phyloP scores from a whole-genome alignment of 139 green algal species.

The Ulvella scutata region DNA sequence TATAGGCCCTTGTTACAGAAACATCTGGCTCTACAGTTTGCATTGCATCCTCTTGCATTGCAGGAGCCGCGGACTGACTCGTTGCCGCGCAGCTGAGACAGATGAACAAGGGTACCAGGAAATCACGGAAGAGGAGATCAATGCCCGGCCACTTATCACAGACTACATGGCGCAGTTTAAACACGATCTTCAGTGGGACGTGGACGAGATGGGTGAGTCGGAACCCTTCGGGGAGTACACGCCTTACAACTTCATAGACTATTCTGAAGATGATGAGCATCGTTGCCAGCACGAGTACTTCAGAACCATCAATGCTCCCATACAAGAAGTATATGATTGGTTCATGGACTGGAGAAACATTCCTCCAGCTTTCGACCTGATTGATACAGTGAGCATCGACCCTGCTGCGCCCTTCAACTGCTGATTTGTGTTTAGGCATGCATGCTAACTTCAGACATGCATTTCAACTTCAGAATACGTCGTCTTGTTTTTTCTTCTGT shows the following conservation, averaged over 20 bases:
- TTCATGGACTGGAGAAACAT: background rate
- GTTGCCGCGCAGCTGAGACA: too few relatives aligned
- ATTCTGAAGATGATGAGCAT: background rate
- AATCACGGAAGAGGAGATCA: background rate
- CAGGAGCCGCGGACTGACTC: too few relatives aligned
- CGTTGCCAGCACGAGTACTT: background rate
- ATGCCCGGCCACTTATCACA: background rate
- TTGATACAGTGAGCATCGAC: background rate
- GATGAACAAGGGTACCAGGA: too few relatives aligned
- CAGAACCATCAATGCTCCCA: background rate
- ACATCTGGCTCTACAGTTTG: too few relatives aligned
- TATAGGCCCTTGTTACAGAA: too few relatives aligned
- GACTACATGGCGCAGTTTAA: background rate
- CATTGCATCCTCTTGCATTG: too few relatives aligned
- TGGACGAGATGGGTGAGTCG: background rate
- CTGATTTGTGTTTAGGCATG: background rate
- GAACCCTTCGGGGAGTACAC: background rate
- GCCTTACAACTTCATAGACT: background rate
- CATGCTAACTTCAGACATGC: too few relatives aligned
- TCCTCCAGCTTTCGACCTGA: background rate
- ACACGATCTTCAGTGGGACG: background rate
- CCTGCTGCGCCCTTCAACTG: background rate
- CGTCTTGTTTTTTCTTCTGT: too few relatives aligned
- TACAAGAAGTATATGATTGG: background rate
- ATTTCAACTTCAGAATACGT: too few relatives aligned